Conservation (phyloP, 2,329 filamentous ascomycete genomes). For the Arachnomyces sp. region DNA sequence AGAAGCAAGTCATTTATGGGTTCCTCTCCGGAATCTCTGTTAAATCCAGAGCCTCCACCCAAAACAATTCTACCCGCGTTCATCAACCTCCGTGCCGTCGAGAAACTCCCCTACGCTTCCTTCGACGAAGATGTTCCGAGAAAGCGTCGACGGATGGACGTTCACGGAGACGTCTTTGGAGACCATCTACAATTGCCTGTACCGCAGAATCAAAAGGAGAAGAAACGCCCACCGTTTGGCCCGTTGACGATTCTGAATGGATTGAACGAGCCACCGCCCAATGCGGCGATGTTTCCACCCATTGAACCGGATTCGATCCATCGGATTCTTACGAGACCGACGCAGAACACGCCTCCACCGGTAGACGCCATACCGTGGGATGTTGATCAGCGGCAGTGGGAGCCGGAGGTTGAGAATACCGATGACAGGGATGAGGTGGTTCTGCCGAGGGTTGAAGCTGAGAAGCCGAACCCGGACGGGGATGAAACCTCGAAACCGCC, state of each 20-base stretch:
- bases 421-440: no score
- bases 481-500: background rate
- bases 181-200: conserved; percentile 42
- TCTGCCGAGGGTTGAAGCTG: no score
- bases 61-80: conserved; percentile 39
- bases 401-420: conserved; percentile 7
- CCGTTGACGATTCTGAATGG: conserved; percentile 49
- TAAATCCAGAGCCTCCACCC: conserved; percentile 30
- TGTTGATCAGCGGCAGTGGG: conserved; percentile 11
- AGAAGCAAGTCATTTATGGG: conserved; percentile 30
- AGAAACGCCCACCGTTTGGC: conserved; percentile 36
- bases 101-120: conserved; percentile 36
- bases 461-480: background rate
- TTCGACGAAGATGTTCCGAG: conserved; percentile 30
- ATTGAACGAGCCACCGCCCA: conserved; percentile 56
- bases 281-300: conserved; percentile 53
- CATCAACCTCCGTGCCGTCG: conserved; percentile 41
- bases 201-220: conserved; percentile 39
- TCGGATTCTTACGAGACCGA: conserved; percentile 29
- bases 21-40: conserved; percentile 21
- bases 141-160: conserved; percentile 38
- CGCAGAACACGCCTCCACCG: conserved; percentile 16
- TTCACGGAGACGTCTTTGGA: conserved; percentile 33
- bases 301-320: conserved; percentile 46
- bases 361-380: no score